Evolutionary conservation across 1,139 yeast species (phyloP).

Genomic region (Debaryomyces robertsiae): DNA sequence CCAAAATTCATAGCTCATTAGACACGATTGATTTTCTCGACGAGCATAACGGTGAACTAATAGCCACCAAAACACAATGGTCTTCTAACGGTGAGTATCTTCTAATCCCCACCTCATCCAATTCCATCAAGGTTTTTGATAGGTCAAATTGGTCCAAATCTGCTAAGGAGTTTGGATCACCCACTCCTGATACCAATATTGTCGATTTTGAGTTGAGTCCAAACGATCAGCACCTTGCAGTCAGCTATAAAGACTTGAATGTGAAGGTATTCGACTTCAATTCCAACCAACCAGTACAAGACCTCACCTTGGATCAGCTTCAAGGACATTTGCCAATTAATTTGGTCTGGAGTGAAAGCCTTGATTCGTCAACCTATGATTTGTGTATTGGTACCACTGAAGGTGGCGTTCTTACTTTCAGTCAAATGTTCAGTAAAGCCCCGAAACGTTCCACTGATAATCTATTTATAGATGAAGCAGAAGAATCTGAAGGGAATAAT

Average conservation of each 20-base stretch:
- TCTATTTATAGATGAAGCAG: constrained; percentile 28
- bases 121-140: constrained; percentile 38
- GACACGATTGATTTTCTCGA: constrained; percentile 39
- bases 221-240: constrained; percentile 59
- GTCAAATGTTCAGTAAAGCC: constrained; percentile 29
- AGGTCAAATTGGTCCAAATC: constrained; percentile 34
- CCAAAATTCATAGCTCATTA: constrained; percentile 37
- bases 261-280: constrained; percentile 59
- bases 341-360: constrained; percentile 26
- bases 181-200: constrained; percentile 36
- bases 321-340: constrained; percentile 17
- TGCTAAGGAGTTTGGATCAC: constrained; percentile 14
- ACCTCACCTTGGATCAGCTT: constrained; percentile 4
- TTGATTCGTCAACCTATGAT: constrained; percentile 11
- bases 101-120: constrained; percentile 40
- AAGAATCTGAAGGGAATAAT: constrained; percentile 27
- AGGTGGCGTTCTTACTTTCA: constrained; percentile 50
- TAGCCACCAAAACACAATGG: constrained; percentile 40
- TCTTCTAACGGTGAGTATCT: constrained; percentile 56
- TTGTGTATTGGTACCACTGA: constrained; percentile 55
- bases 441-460: constrained; percentile 11
- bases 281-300: constrained; percentile 13
- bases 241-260: constrained; percentile 48
- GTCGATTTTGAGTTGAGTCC: constrained; percentile 63
- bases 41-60: constrained; percentile 44